Evolutionary conservation across 176 grass and related monocot species (phyloP).

Genomic region (Otatea glauca): DNA sequence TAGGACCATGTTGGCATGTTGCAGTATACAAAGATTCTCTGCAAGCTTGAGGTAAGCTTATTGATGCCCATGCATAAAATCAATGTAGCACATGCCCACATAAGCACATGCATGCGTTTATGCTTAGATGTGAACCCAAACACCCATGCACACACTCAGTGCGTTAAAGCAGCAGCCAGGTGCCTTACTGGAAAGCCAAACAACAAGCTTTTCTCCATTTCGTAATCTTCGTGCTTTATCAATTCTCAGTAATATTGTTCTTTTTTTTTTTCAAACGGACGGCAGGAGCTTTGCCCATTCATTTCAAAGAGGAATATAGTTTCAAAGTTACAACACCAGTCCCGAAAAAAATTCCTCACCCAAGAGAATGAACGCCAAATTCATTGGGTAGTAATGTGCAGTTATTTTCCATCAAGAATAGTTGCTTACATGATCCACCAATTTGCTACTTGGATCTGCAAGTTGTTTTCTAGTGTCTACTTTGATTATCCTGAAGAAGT

Average conservation of each 20-base stretch:
- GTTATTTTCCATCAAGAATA: conserved; percentile 18
- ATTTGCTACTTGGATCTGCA: conserved; percentile 31
- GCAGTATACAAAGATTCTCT: not conserved
- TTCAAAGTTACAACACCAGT: no score
- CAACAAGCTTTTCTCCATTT: conserved; percentile 36
- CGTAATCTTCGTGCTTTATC: conserved; percentile 26
- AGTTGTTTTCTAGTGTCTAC: conserved; percentile 13
- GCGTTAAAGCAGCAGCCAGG: conserved; percentile 1
- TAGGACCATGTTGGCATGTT: not conserved
- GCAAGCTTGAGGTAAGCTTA: not conserved
- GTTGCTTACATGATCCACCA: conserved; percentile 10
- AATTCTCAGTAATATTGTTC: not conserved
- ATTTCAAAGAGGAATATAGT: no score
- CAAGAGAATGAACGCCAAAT: not conserved
- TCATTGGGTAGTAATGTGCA: not conserved
- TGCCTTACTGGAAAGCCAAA: not conserved
- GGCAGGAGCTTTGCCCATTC: no score
- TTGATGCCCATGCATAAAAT: not conserved
- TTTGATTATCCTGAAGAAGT: conserved; percentile 39
- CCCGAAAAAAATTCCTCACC: no score
- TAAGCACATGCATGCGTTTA: not conserved
- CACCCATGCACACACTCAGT: not conserved
- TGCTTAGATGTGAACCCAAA: not conserved
- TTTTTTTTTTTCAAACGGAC: no score
- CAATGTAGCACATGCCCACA: not conserved